Evolutionary conservation across 164 flowering plant species (phyloP).

Genomic region (Chloranthus sessilifolius): DNA sequence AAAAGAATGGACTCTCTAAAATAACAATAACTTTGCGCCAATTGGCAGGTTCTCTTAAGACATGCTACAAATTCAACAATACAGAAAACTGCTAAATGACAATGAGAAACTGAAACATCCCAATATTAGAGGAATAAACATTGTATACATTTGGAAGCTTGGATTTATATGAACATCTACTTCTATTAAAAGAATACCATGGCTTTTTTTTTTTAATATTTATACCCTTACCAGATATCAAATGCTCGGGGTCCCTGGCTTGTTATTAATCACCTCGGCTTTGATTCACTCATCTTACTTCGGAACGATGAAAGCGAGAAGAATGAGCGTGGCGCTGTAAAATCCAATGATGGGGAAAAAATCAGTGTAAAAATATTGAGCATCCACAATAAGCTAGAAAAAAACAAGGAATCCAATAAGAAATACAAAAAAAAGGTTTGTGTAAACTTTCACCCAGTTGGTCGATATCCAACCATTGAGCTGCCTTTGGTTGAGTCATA

Average conservation of each 20-base stretch:
- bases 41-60: conserved; percentile 18
- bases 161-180: conserved; percentile 15
- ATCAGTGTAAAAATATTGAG: neutral
- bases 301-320: conserved; percentile 88
- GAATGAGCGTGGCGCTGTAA: conserved; percentile 87
- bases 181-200: conserved; percentile 16
- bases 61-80: conserved; percentile 23
- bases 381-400: too few species aligned
- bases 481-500: too few species aligned
- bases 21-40: conserved; percentile 18
- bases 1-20: conserved; percentile 12
- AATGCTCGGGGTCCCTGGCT: neutral
- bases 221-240: conserved; percentile 11
- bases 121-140: conserved; percentile 15
- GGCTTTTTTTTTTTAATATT: conserved; percentile 11
- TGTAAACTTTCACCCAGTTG: too few species aligned
- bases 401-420: too few species aligned
- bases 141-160: conserved; percentile 5
- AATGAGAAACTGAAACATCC: conserved; percentile 6
- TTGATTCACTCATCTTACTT: conserved; percentile 93
- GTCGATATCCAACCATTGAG: too few species aligned
- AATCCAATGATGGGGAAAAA: conserved; percentile 5
- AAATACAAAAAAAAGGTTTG: too few species aligned
- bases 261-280: conserved; percentile 44
- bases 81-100: conserved; percentile 10